Evolutionary conservation across 2,329 filamentous ascomycete genomes (phyloP).

Genomic region (Penicillium polonicum): DNA sequence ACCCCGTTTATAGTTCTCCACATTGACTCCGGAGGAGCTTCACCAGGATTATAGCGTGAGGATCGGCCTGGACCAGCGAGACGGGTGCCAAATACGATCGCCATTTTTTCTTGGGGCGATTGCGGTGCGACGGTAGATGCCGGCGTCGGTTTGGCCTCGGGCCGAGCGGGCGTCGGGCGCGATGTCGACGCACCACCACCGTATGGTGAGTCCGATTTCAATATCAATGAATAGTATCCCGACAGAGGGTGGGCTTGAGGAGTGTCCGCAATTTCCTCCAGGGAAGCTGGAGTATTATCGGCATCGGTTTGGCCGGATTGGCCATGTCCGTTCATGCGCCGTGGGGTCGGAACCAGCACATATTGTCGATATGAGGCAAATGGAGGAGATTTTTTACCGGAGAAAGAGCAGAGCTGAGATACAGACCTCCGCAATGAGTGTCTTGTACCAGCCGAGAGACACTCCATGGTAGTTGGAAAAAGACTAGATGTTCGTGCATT

Average conservation of each 20-base stretch:
- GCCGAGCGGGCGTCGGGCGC: conserved; percentile 13
- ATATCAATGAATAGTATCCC: conserved; percentile 47
- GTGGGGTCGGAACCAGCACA: conserved; percentile 21
- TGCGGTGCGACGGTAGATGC: conserved; percentile 22
- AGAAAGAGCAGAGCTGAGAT: background rate
- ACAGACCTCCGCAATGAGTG: conserved; percentile 19
- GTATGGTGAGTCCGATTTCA: conserved; percentile 34
- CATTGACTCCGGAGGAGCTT: conserved; percentile 58
- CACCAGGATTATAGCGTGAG: conserved; percentile 54
- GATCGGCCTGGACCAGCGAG: conserved; percentile 69
- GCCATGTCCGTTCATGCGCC: conserved; percentile 21
- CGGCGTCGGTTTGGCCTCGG: conserved; percentile 22
- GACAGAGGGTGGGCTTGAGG: conserved; percentile 43
- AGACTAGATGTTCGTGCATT: background rate
- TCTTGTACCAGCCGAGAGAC: conserved; percentile 19
- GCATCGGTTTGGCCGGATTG: conserved; percentile 7
- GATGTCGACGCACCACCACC: conserved; percentile 19
- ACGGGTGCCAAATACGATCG: conserved; percentile 78
- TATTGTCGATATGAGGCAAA: conserved; percentile 16
- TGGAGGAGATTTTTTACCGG: background rate
- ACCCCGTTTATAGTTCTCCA: conserved; percentile 69
- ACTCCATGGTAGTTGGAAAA: conserved; percentile 27
- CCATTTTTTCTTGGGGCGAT: conserved; percentile 50
- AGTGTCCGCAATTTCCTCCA: conserved; percentile 10
- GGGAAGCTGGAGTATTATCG: conserved; percentile 9